Base-by-base conservation (phyloP, 768 basidiomycete species). In the Xerocomus brunneocitrinus region DNA sequence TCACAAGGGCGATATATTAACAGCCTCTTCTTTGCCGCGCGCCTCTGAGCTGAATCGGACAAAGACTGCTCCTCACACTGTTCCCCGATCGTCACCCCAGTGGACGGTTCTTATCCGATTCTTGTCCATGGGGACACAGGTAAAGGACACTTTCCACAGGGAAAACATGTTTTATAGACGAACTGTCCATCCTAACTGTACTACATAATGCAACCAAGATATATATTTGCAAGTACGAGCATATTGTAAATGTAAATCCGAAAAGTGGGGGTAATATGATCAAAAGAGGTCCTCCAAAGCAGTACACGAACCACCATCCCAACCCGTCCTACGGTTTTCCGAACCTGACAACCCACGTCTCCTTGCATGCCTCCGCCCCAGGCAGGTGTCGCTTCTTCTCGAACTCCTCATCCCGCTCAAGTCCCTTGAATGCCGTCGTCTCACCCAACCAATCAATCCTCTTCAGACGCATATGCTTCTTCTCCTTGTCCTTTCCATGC, bases 391-490 rank as follows among this genome's bases (percentile, higher is more conserved):
- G 73, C 62, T 69, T 62, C 62, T 78, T 81, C 52, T 72, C 73
- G 61, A 76, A 83, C 7, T 79, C 80, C 10, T 81, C 79, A 54
- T 85, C 79, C 66, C 68, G 76, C 60, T 83, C 80, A 56, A 89
- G 61, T 1, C 87, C 87, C 54, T 73, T 79, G 63, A 88, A 88
- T 36, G 80, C 66, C 8, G 80, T 80, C 31, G 59, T 63, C 35
- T 80, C 79, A 5, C 84, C 87, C 7, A 89, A 61, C 71, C 75
- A 84, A 67, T 89, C 87, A 8, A 88, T 79, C 57, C 87, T 68
- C 66, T 76, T 81, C 45, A 80, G 55, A 47, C 61, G 58, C 54
- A 66, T 59, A 45, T 75, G 74, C 40, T 60, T 55, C 4, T 50
- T 55, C 1, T 51, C 45, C 50, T 50, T 64, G 14, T 68, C 71